Evolutionary conservation across 2,329 filamentous ascomycete genomes (phyloP), one percentile per base, ranked within the genome.

Genomic region (Fusarium sp.): DNA sequence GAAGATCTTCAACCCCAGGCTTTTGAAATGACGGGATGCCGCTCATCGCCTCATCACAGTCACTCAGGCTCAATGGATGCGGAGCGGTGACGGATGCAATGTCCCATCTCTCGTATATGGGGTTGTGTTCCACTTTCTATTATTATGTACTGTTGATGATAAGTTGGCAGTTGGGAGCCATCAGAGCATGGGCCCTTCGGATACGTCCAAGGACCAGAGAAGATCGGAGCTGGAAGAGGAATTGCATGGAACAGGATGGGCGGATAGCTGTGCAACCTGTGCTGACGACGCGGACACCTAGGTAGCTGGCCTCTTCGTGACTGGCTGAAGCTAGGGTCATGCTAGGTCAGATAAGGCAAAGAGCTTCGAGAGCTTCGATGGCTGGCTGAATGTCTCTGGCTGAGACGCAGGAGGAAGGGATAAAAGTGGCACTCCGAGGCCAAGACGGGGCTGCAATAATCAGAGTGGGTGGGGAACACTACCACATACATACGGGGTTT

Each of bases 401-500:
- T 77, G 69, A 77, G 75, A 77, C 73, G 70, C 68, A 70, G 67
- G 62, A 75, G 65, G 63, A 72, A 73, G 71, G 71, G 71, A 66
- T 61, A 73, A 39, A 65, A 65, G 64, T 72, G 60, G 67, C 46
- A 39, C 48, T 45, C 62, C 27, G 38, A 56, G 41, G 54, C 52
- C 31, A 56, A 60, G 57, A 72, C 51, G 69, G 72, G 59, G 60
- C 67, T 63, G 51, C 51, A 69, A 69, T 41, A 25, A 45, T 57
- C 54, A 59, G 46, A 55, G 42, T 45, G 38, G 35, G 19, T 61
- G 55, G 64, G 63, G 75, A 75, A 60, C 48, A 55, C 44, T 55
- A 25, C 25, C 27, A 61, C 55, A 67, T 54, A 61, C 55, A 67
- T 54, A 70, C 54, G 59, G 68, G 70, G 51, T 63, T 60, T 33